Percentiles rank a stretch among this genome's conserved stretches.
phyloP scores from a whole-genome alignment of 2,329 filamentous ascomycete species.

The Sclerotinia spermophila region DNA sequence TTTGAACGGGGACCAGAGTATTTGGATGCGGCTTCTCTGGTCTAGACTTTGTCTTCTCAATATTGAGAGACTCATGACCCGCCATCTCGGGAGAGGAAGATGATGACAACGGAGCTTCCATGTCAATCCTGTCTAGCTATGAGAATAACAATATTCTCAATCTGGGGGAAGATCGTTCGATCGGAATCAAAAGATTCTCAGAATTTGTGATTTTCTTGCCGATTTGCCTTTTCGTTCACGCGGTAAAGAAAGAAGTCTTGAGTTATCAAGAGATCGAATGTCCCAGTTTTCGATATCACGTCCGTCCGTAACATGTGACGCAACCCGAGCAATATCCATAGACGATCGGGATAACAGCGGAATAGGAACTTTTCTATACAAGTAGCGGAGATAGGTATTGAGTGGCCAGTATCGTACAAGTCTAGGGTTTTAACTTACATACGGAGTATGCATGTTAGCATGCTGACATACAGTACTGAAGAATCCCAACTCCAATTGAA shows the following conservation, averaged over 20 bases:
- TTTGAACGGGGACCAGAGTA: constrained; percentile 20
- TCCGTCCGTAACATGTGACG: neutral
- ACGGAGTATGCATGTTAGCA: neutral
- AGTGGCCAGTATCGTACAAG: too few species aligned
- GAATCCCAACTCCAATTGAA: neutral
- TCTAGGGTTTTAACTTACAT: neutral
- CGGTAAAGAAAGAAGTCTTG: neutral
- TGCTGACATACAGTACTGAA: neutral
- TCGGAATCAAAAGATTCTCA: neutral
- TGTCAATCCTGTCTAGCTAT: neutral
- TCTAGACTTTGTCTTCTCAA: constrained; percentile 3
- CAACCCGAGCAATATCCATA: neutral
- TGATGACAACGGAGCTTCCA: neutral
- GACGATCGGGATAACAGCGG: neutral
- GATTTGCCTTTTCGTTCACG: neutral
- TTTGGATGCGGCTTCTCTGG: neutral
- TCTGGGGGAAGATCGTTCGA: neutral
- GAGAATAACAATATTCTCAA: neutral
- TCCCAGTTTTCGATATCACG: neutral
- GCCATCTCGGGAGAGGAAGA: neutral
- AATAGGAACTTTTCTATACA: neutral
- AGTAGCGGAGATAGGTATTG: neutral
- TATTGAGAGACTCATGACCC: neutral
- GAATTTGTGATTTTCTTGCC: neutral
- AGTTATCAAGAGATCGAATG: neutral